Evolutionary conservation across 2,329 filamentous ascomycete species (phyloP), one percentile per base, ranked within the genome.

Genomic region (Diaporthe citri): DNA sequence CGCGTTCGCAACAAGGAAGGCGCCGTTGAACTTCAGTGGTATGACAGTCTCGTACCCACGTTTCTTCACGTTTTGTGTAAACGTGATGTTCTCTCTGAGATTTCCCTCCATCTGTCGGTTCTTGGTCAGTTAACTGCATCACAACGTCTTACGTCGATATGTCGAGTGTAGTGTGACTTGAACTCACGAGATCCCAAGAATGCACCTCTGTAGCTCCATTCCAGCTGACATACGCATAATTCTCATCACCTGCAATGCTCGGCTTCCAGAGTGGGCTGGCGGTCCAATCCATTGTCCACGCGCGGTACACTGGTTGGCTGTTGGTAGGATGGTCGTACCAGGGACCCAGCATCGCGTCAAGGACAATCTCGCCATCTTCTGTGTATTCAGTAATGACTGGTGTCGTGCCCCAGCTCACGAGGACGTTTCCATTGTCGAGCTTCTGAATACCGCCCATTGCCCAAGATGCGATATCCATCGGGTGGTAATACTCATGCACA

Each of bases 321-420:
- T 76, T 76, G 22, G 59, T 57, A 10, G 41, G 4, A 13, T 74
- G 57, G 15, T 72, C 75, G 34, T 31, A 69, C 75, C 75, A 76
- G 10, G 75, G 75, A n/a, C 82, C 84, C 64, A 86, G 84, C 70
- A 87, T 85, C 1, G 84, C 82, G 59, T 85, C 83, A 72, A 85
- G 84, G 8, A 88, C 79, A 5, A 85, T 79, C 9, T 82, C 80
- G 39, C 86, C 86, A 48, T 83, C 80, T 25, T 78, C 69, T 0
- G 82, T 77, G 78, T 82, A 88, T 77, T 90, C 88, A 25, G 84
- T 87, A 75, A 84, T 87, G 0, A 85, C 84, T 1, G 87, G 85
- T 15, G 82, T 83, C 41, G 86, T 85, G 36, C 88, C 86, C 83
- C 84, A 89, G 22, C 84, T 86, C 22, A 88, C 81, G 31, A 88